Conservation (phyloP, 495 filamentous ascomycete species). For the Podospora australis region DNA sequence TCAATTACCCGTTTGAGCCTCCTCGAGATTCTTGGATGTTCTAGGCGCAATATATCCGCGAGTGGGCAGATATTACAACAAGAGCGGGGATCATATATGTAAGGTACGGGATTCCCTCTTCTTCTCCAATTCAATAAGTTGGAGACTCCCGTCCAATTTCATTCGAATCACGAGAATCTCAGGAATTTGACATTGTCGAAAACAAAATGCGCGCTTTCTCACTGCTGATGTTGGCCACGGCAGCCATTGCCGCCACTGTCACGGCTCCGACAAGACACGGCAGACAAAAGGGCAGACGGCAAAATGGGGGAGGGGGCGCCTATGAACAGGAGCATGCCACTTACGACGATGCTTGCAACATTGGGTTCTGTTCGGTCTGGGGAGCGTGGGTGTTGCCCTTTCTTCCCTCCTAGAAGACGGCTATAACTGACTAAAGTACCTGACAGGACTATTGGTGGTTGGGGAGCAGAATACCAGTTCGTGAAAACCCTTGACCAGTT, state of each 20-base stretch:
- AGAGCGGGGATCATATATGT: too few species aligned
- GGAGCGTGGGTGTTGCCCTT: conserved; percentile 8
- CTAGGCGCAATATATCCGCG: neutral
- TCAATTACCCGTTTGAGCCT: conserved; percentile 1
- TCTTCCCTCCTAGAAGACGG: neutral
- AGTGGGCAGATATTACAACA: neutral
- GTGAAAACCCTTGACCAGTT: conserved; percentile 47
- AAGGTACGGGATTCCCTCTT: too few species aligned
- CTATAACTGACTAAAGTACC: neutral
- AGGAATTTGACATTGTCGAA: neutral
- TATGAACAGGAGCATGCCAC: conserved; percentile 2
- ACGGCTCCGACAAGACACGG: neutral
- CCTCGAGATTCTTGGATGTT: neutral
- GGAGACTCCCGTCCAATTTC: neutral
- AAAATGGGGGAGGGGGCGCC: too few species aligned
- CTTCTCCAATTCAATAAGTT: neutral
- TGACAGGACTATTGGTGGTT: conserved; percentile 13
- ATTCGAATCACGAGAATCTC: neutral
- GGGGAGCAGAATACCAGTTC: conserved; percentile 29
- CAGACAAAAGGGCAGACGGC: neutral
- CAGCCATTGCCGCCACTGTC: neutral
- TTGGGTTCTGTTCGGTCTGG: conserved; percentile 11
- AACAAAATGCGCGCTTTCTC: neutral
- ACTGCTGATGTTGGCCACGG: neutral
- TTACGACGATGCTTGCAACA: conserved; percentile 16